Base-by-base conservation (phyloP, 495 filamentous ascomycete species). In the Podospora tetraspora region DNA sequence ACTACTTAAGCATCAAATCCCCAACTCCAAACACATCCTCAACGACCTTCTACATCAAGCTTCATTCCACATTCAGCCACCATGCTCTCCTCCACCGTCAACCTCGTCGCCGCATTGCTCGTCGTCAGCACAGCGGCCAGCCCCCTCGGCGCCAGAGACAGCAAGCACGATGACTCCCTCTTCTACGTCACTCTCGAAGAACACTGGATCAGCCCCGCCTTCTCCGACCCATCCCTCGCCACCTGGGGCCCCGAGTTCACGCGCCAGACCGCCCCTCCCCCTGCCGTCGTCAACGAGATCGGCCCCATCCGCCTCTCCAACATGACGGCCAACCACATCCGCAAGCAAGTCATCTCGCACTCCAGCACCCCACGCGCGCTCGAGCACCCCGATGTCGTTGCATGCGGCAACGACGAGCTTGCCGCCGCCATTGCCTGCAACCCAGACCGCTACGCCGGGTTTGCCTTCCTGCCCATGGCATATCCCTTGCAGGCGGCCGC, bases 131-230 rank as follows among this genome's bases (percentile, higher is more conserved):
- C 43, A 6, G 19, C 43, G 8, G 43, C 43, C 43, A 52, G 19
- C 43, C 43, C 43, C 2, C 43, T 52, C 19, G 16, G 43, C 19
- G 1, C 16, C 43, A 52, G 43, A 52, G 43, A n/a, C 43, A 19
- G 12, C 19, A n/a, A 25, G 0, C n/a, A 64, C 60, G 56, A 71
- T 63, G 64, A 64, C 63, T 52, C 22, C 59, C 68, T 59, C 74
- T 75, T 9, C 75, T 87, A 52, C 68, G 86, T 89, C 66, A 78
- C 87, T 16, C 84, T 88, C 43, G 87, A 89, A 76, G 87, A 89
- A 71, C 88, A 87, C 71, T 89, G 43, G 43, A 19, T 82, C 76
- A 75, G 83, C 73, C 81, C 83, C 61, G 75, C 74, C 27, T 70
- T 74, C 10, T 75, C 78, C 30, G 69, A 74, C 32, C 62, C 66